phyloP scores from a whole-genome alignment of 1,284 basidiomycete species.

The Fomitiporia mediterranea region DNA sequence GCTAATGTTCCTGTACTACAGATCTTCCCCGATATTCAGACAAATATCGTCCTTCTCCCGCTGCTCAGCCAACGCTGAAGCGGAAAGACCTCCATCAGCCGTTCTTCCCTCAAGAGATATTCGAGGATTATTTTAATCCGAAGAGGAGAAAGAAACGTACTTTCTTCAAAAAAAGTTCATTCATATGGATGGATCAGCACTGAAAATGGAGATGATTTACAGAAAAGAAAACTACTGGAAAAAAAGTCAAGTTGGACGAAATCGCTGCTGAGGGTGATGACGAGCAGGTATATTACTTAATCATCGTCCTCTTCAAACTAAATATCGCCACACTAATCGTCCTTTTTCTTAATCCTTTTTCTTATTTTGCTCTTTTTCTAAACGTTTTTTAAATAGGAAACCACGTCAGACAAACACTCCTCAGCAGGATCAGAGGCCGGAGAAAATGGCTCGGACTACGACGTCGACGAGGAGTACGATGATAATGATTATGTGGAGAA shows the following conservation, averaged over 20 bases:
- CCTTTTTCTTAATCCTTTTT: slow-evolving; percentile 14
- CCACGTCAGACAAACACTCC: slow-evolving; percentile 60
- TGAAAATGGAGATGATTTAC: slow-evolving; percentile 3
- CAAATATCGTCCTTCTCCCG: slow-evolving; percentile 62
- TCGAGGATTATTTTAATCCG: slow-evolving; percentile 74
- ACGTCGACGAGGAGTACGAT: slow-evolving; percentile 72
- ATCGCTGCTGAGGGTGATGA: slow-evolving; percentile 52
- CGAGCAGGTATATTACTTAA: too few relatives aligned
- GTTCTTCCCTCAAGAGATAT: slow-evolving; percentile 73
- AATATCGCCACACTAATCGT: too few relatives aligned
- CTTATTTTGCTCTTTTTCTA: background rate
- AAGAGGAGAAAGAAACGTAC: slow-evolving; percentile 57
- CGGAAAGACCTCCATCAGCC: slow-evolving; percentile 63
- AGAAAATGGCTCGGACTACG: slow-evolving; percentile 58
- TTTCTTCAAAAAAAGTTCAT: slow-evolving; percentile 10
- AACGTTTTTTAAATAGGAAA: slow-evolving; percentile 41
- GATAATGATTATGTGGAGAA: slow-evolving; percentile 83
- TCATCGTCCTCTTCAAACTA: too few relatives aligned
- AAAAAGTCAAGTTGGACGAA: slow-evolving; percentile 58
- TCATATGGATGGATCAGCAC: background rate
- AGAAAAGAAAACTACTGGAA: slow-evolving; percentile 37
- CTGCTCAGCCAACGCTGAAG: slow-evolving; percentile 59
- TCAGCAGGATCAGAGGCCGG: slow-evolving; percentile 56
- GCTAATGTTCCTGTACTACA: slow-evolving; percentile 26
- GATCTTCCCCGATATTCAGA: slow-evolving; percentile 76